Evolutionary conservation across 2,329 filamentous ascomycete genomes (phyloP), one percentile per base, ranked within the genome.

Genomic region (Colletotrichum tabaci): DNA sequence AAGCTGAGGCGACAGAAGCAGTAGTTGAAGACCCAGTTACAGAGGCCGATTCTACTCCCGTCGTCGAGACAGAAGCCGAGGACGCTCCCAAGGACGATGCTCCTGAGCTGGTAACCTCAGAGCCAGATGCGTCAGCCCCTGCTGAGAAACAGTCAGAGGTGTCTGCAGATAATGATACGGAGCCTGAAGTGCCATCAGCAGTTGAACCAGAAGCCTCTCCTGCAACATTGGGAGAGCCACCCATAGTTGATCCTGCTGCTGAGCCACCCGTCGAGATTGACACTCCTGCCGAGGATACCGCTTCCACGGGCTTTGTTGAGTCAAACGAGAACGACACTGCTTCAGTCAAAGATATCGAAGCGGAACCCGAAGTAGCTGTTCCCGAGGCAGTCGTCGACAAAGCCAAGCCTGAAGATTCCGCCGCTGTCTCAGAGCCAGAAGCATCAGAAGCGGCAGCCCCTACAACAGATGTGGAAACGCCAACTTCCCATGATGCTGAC

Each of bases 1-100:
- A 50, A 16, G 52, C 52, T 18, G 53, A 55, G 15, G 55, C 46
- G 30, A 21, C 69, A n/a, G 56, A 67, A 30, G 30, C 63, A 18
- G 52, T 13, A 26, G 23, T 16, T 2, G 46, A 60, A 61, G 46
- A 30, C 16, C 44, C 53, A 1, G 12, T 18, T 16, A 15, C 46
- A 26, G 62, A 66, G 10, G 42, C 35, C 1, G 35, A 18, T 12
- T 2, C 40, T 38, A 21, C 44, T n/a, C 60, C 30, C 7, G 60
- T 21, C 13, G 60, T 35, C 8, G 46, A 35, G 16, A 16, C 47
- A 12, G 35, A 69, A 2, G 23, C 21, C 13, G 61, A 50, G 18
- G 10, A 23, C 15, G 10, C 53, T 56, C 40, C 35, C 26, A 47
- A 47, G 15, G 26, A 47, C 6, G 38, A 53, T 30, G 23, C 44